Base-by-base conservation (phyloP, 1,139 yeast species). In the Nadsonia starkeyi-henricii region DNA sequence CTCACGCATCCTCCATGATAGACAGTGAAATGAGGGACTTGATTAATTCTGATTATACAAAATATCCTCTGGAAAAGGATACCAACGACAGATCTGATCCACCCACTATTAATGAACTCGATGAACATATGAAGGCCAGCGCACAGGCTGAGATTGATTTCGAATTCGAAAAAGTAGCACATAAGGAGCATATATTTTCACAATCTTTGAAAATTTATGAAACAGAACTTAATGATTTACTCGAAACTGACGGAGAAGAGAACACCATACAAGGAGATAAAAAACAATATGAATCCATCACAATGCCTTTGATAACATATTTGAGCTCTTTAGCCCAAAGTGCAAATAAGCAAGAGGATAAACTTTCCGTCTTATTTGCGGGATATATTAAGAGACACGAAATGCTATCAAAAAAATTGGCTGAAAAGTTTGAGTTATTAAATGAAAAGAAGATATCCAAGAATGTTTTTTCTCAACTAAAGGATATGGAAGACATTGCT, bases 31-130 rank as follows among this genome's bases (percentile, higher is more conserved):
- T 74, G 51, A 54, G 60, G 4, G 56, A 53, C 2, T 59, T 79
- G 42, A 63, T 78, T 9, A 62, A 64, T 44, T 73, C 81, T 0
- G 88, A 79, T 56, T 70, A 67, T 48, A 57, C 66, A 13, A 72
- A 68, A 55, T 64, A 52, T 45, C 64, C 59, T 50, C 53, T 33
- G 59, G 64, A 8, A 51, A 64, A 42, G 46, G 30, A 44, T 13
- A 36, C 47, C 12, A 46, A 48, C 20, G 46, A 45, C 2, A 52
- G 51, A 7, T 48, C 48, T 18, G 46, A 46, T 4, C 54, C 56
- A 12, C 43, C 41, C 2, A 47, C 66, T 1, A 46, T 71, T 0
- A 65, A 66, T 0, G 78, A 73, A 49, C 50, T 75, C 20, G 78
- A 73, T 45, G 74, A 70, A 44, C 68, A 62, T 0, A 21, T 58